Evolutionary conservation across 176 grass and related monocot species (phyloP), one percentile per base, ranked within the genome.

Genomic region (Canna indica): DNA sequence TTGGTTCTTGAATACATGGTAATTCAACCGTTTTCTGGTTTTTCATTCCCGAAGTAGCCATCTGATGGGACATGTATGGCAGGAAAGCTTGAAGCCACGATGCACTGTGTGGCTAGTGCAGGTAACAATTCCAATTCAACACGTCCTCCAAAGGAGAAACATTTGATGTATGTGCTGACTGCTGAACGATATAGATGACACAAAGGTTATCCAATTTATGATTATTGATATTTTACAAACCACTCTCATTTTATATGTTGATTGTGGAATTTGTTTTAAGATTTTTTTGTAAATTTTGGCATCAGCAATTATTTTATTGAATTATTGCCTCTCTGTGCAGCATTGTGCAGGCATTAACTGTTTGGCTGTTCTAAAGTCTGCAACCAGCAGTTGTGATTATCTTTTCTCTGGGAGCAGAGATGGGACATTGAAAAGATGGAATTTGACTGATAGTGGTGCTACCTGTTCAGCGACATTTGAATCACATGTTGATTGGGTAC

Each of bases 401-500:
- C 72, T 97, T 74, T 97, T 97, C 77, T 92, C 84, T 27, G 89
- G 94, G 46, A 97, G 88, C 73, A 81, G 86, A 53, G 94, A 97
- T 83, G 94, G 94, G 69, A 97, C 89, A 45, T 77, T 97, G 84
- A 97, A 97, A 76, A 87, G 89, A 85, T 97, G 94, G 94, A 82
- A 79, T 77, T 68, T 87, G 60, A 83, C 77, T 59, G 77, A 93
- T 59, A 67, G 73, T 44, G 85, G 68, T 31, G 68, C 84, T 69
- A 90, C 67, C 38, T 99, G 87, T 77, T 99, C 86, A 29, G 84
- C 77, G 76, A 93, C 94, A 61, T 99, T 99, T 80, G 94, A 99
- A 71, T 99, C 94, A 25, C 94, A 99, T 85, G 86, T 99, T 83
- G 94, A 99, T 47, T 99, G 94, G 94, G 94, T 99, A 90, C 46